Conservation (phyloP, 1,284 basidiomycete species). For the Cystobasidium sp. region DNA sequence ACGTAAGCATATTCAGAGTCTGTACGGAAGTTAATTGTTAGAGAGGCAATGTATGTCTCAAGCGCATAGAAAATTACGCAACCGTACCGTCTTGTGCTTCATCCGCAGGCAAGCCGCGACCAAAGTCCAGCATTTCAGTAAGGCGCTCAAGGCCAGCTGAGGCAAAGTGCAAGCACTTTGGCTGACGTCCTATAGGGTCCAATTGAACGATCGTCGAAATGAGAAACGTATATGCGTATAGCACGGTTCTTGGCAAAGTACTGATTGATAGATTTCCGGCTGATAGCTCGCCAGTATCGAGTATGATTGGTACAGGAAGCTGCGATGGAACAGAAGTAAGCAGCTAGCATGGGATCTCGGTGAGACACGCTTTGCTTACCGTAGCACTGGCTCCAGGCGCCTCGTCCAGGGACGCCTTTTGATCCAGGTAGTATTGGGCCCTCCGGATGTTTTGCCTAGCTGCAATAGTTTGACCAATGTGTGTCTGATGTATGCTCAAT, state of each 20-base stretch:
- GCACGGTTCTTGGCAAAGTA: slow-evolving; percentile 10
- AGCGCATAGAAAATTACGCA: no score
- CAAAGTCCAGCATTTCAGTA: slow-evolving; percentile 6
- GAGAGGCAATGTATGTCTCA: no score
- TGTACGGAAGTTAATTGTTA: background rate
- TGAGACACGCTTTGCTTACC: background rate
- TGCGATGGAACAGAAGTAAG: background rate
- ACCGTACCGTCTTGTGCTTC: slow-evolving; percentile 11
- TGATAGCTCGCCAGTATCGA: background rate
- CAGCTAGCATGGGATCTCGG: background rate
- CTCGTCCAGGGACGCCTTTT: background rate
- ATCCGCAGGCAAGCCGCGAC: background rate
- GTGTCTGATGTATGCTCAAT: slow-evolving; percentile 25
- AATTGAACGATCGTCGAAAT: slow-evolving; percentile 39
- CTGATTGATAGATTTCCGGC: slow-evolving; percentile 1
- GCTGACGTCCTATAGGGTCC: slow-evolving; percentile 37
- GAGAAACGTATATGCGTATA: slow-evolving; percentile 44
- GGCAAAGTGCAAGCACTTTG: slow-evolving; percentile 35
- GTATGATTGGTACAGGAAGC: background rate
- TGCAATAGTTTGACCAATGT: slow-evolving; percentile 18
- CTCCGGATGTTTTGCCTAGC: slow-evolving; percentile 20
- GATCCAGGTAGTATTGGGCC: slow-evolving; percentile 35
- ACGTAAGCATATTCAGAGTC: background rate
- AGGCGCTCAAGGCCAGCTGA: slow-evolving; percentile 26
- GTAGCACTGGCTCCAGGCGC: background rate